A percentile compares a stretch with the other conserved stretches of the same genome.
Evolutionary conservation across 2,329 filamentous ascomycete genomes (phyloP).

Genomic region (Colletotrichum sp.): DNA sequence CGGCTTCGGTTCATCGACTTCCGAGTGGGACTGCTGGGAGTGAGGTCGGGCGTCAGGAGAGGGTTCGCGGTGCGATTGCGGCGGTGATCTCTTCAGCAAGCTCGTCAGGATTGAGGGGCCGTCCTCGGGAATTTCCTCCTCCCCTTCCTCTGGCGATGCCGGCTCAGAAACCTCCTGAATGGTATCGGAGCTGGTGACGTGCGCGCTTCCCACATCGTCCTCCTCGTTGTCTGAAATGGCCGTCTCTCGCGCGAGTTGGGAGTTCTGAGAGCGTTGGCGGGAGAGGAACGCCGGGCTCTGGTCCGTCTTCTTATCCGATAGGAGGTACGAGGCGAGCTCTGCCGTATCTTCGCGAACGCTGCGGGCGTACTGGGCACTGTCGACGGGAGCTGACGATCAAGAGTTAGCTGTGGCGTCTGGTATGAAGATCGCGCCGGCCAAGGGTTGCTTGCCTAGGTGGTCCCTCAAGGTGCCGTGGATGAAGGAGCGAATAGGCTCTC

Average conservation of each 20-base stretch:
- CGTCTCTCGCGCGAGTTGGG: conserved; percentile 29
- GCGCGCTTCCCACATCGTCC: conserved; percentile 22
- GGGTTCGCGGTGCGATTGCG: conserved; percentile 34
- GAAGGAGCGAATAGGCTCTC: conserved; percentile 75
- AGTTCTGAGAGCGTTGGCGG: conserved; percentile 39
- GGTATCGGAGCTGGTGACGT: conserved; percentile 44
- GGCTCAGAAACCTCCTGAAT: conserved; percentile 69
- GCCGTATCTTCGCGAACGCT: conserved; percentile 87
- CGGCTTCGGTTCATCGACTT: conserved; percentile 5
- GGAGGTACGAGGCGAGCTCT: conserved; percentile 82
- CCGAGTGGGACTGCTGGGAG: conserved; percentile 1
- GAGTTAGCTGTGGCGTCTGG: background rate
- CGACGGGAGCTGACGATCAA: conserved; percentile 51
- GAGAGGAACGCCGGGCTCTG: conserved; percentile 51
- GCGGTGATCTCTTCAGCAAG: conserved; percentile 55
- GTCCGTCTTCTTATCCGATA: conserved; percentile 65
- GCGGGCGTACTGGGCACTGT: conserved; percentile 76
- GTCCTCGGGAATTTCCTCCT: conserved; percentile 27
- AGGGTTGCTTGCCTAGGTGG: conserved; percentile 53
- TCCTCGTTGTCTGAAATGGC: conserved; percentile 30
- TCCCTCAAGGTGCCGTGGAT: conserved; percentile 70
- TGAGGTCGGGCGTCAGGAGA: conserved; percentile 28
- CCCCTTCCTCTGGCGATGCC: conserved; percentile 47
- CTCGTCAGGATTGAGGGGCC: conserved; percentile 53
- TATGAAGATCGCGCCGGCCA: background rate